Base-by-base conservation (phyloP, 176 grass and related monocot species). In the Phragmites australis region DNA sequence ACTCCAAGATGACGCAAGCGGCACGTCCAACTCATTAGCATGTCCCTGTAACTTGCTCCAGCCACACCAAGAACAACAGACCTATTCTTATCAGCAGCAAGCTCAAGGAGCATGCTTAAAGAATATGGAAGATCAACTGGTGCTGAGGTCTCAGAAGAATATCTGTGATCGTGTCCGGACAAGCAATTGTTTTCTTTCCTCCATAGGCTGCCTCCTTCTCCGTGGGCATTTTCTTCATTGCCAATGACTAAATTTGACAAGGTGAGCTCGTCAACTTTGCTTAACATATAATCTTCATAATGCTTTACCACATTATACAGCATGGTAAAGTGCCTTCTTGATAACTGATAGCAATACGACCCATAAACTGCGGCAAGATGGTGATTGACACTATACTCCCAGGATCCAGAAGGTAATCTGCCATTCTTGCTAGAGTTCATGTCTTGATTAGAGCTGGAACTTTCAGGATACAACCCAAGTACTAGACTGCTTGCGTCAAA, bases 11-110 rank as follows among this genome's bases (percentile, higher is more conserved):
- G 55, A 51, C 90, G 88, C 57, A 98, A 88, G 13, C 92, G 85
- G 75, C 95, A 98, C 27, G 46, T 92, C 95, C 92, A 98, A 46
- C 84, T 98, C 95, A 98, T 98, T 31, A 98, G 95, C 88, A 98
- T 90, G 58, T 98, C 92, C 73, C 74, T 87, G 73, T 98, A 98
- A 75, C 90, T 91, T 58, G 51, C 65, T 54, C 92, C 95, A 81
- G 95, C 92, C 8, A 98, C 76, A 51, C 88, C 90, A 89, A 98
- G 95, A 50, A 98, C 83, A 48, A 98, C 50, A 6, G 81, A 83
- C 41, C 74, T 88, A 48, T 98, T 78, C 34, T 78, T 43, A 63
- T 98, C 90, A 34, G 88, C 76, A 56, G 52, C 70, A 67, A 74
- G 76, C 51, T 80, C 39, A 18, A 98, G 82, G 34, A 94, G 76